phyloP scores from a whole-genome alignment of 192 early-diverging fungal genomes.

The Coemansia sp. region DNA sequence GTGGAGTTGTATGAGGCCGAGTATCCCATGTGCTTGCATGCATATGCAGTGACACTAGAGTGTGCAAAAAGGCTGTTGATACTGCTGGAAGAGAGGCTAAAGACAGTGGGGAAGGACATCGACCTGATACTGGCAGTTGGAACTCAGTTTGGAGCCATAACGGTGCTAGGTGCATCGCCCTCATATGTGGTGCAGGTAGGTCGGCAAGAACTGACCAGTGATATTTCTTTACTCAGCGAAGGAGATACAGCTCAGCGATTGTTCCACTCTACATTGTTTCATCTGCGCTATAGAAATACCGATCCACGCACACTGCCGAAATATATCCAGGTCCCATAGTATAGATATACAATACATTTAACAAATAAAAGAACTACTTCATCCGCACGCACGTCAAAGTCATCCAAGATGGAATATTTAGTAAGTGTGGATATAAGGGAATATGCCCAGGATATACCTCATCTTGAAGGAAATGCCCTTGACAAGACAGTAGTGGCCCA shows the following conservation, averaged over 20 bases:
- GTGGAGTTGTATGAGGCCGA: conserved; percentile 25
- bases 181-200: conserved; percentile 42
- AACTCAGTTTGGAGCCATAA: conserved; percentile 17
- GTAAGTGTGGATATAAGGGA: conserved; percentile 38
- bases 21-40: conserved; percentile 49
- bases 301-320: conserved; percentile 21
- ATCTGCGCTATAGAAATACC: conserved; percentile 12
- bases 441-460: conserved; percentile 20
- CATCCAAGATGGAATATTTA: not conserved
- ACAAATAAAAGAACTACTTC: too few relatives aligned
- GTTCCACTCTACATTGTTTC: conserved; percentile 21
- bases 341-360: too few relatives aligned
- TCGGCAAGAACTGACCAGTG: conserved; percentile 25
- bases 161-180: conserved; percentile 30
- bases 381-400: too few relatives aligned
- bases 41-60: conserved; percentile 35
- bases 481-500: conserved; percentile 51
- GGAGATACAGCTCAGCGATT: conserved; percentile 31
- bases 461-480: conserved; percentile 39
- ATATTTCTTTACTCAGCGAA: conserved; percentile 17
- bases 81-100: conserved; percentile 32
- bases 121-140: conserved; percentile 38
- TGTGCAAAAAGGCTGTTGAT: conserved; percentile 33
- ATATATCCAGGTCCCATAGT: conserved; percentile 11
- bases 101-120: conserved; percentile 24